These are phyloP conservation scores for Zygosaccharomyces sapae DNA, from an alignment of 1,139 yeast species.

Conservation along the genomic window DNA sequence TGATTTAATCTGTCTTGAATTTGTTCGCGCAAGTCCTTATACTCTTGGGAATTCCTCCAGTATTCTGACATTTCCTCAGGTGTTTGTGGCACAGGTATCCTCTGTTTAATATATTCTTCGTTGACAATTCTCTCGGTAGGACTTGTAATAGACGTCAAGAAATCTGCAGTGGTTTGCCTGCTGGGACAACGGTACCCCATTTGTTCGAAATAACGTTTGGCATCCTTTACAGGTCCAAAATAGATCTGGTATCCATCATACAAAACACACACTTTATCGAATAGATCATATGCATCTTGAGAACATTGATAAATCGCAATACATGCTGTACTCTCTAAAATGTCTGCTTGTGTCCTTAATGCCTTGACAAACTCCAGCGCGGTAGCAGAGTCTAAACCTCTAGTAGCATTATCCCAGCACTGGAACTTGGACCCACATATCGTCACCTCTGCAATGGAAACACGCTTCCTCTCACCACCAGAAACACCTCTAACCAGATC, in stretches of 20 bases:
- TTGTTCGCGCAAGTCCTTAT: constrained; percentile 40
- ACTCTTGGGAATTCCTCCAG: constrained; percentile 65
- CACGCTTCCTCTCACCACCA: constrained; percentile 82
- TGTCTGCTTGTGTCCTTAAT: constrained; percentile 56
- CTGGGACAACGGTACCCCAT: constrained; percentile 73
- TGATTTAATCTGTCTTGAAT: constrained; percentile 39
- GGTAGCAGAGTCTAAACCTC: constrained; percentile 75
- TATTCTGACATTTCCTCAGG: constrained; percentile 64
- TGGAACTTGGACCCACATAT: constrained; percentile 59
- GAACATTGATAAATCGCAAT: constrained; percentile 82
- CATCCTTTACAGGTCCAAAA: constrained; percentile 59
- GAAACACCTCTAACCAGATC: constrained; percentile 73
- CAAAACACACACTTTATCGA: constrained; percentile 68
- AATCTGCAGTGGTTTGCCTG: constrained; percentile 82
- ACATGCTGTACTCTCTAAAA: constrained; percentile 56
- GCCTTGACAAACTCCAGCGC: constrained; percentile 71
- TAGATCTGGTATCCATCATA: constrained; percentile 77
- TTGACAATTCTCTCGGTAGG: constrained; percentile 59
- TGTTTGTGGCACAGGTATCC: constrained; percentile 60
- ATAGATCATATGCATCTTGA: constrained; percentile 69
- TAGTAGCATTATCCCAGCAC: constrained; percentile 71
- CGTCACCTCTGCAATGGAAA: constrained; percentile 66
- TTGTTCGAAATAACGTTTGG: constrained; percentile 54
- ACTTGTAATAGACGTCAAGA: constrained; percentile 70
- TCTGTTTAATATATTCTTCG: too few relatives aligned